phyloP scores from a whole-genome alignment of 2,329 filamentous ascomycete genomes.

The Cyphellophora attinorum region DNA sequence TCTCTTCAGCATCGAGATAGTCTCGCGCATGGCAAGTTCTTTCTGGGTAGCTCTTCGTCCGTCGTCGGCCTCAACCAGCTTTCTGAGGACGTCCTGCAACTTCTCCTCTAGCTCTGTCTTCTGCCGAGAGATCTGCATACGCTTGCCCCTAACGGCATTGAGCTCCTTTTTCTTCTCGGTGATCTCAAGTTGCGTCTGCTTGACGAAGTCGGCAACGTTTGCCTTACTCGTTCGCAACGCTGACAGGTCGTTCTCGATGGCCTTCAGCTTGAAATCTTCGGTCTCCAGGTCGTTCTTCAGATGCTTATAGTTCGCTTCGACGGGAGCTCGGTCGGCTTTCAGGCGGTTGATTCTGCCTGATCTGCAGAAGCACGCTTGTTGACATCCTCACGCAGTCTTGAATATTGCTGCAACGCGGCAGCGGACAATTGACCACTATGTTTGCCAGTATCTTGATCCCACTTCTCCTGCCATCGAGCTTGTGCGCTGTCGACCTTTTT shows the following conservation, averaged over 20 bases:
- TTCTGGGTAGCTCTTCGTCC: conserved; percentile 76
- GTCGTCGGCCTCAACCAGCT: conserved; percentile 76
- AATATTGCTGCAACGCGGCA: conserved; percentile 82
- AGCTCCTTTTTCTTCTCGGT: conserved; percentile 83
- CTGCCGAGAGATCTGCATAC: conserved; percentile 68
- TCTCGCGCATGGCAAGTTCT: conserved; percentile 70
- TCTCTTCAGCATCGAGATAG: conserved; percentile 75
- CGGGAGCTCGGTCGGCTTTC: conserved; percentile 79
- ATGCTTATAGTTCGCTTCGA: conserved; percentile 82
- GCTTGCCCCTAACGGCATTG: conserved; percentile 75
- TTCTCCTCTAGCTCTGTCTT: conserved; percentile 88
- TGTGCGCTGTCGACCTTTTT: conserved; percentile 82
- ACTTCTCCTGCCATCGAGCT: conserved; percentile 75
- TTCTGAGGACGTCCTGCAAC: conserved; percentile 67
- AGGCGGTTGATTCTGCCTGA: conserved; percentile 77
- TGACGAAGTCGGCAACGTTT: conserved; percentile 52
- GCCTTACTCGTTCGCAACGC: conserved; percentile 60
- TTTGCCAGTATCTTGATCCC: conserved; percentile 73
- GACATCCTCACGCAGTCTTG: conserved; percentile 71
- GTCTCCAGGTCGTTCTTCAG: conserved; percentile 80
- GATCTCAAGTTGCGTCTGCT: conserved; percentile 66
- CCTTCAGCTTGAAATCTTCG: conserved; percentile 62
- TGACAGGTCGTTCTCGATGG: conserved; percentile 61
- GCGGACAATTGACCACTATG: conserved; percentile 80
- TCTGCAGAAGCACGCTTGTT: conserved; percentile 72